These are phyloP conservation scores for Apostasia ramifera DNA, from an alignment of 106 monocot species.

Conservation along the genomic window DNA sequence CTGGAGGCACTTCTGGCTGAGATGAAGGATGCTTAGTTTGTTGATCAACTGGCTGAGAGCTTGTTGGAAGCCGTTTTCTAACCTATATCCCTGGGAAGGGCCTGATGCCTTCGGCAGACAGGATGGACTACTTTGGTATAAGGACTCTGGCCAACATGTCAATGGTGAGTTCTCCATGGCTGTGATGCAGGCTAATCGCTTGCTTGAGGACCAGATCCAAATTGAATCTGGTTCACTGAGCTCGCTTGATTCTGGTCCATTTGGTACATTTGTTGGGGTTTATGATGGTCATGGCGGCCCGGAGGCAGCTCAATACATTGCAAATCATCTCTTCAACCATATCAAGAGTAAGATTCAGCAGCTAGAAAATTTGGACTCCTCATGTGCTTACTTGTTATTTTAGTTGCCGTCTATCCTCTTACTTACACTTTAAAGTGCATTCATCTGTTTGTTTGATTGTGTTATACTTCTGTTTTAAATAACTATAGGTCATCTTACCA, in stretches of 20 bases:
- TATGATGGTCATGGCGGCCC: slow-evolving; percentile 36
- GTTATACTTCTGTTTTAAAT: no score
- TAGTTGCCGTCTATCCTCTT: no score
- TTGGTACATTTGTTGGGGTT: slow-evolving; percentile 27
- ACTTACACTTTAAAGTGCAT: no score
- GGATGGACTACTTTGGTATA: slow-evolving; percentile 32
- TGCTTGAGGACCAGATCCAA: slow-evolving; percentile 31
- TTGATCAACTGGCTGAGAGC: no score
- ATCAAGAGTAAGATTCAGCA: slow-evolving; percentile 17
- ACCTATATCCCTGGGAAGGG: no score
- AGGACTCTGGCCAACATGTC: slow-evolving; percentile 21
- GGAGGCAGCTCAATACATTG: slow-evolving; percentile 24
- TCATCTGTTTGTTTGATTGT: no score
- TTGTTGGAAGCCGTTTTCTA: no score
- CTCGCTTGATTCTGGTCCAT: slow-evolving; percentile 9
- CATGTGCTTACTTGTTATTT: no score
- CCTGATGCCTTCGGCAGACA: background rate
- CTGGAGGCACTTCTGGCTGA: no score
- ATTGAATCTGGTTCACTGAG: slow-evolving; percentile 25
- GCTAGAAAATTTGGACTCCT: background rate
- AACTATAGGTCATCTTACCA: no score
- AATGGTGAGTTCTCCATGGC: slow-evolving; percentile 40
- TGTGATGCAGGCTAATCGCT: slow-evolving; percentile 21
- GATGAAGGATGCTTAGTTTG: no score
- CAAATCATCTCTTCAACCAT: slow-evolving; percentile 20